Evolutionary conservation across 345 rosid genomes (phyloP).

Genomic region (Carallia pectinifolia): DNA sequence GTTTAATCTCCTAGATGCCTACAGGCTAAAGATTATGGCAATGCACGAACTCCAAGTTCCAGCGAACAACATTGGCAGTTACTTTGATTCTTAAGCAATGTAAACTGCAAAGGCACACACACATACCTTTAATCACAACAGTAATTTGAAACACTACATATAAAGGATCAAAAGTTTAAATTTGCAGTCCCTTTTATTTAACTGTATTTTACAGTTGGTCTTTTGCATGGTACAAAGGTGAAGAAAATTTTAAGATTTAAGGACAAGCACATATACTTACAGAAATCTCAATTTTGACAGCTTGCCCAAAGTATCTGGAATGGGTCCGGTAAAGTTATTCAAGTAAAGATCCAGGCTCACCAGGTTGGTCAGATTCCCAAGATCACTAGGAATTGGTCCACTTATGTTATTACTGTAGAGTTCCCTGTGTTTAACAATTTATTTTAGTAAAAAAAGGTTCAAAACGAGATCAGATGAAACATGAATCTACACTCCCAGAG

Average conservation of each 20-base stretch:
- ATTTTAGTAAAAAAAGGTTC: neutral
- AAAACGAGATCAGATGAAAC: neutral
- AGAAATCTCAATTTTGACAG: constrained; percentile 36
- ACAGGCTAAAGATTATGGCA: too few relatives aligned
- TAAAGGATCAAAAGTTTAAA: too few relatives aligned
- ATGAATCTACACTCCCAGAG: neutral
- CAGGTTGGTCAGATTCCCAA: constrained; percentile 39
- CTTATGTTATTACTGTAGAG: constrained; percentile 43
- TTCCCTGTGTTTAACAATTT: constrained; percentile 24
- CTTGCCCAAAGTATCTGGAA: constrained; percentile 39
- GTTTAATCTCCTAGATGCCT: too few relatives aligned
- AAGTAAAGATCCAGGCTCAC: constrained; percentile 49
- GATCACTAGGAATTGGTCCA: constrained; percentile 36
- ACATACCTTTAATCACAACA: too few relatives aligned
- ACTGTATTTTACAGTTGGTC: too few relatives aligned
- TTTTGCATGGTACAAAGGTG: too few relatives aligned
- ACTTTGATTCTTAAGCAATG: too few relatives aligned
- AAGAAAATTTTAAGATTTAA: neutral
- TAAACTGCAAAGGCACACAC: too few relatives aligned
- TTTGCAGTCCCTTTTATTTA: too few relatives aligned
- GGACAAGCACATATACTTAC: constrained; percentile 24
- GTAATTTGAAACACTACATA: too few relatives aligned
- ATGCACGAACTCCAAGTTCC: too few relatives aligned
- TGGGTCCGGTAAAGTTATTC: constrained; percentile 34
- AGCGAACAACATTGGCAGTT: too few relatives aligned